These are phyloP conservation scores for Rosa lucieae DNA, from an alignment of 306 rosid genomes.

Conservation along the genomic window DNA sequence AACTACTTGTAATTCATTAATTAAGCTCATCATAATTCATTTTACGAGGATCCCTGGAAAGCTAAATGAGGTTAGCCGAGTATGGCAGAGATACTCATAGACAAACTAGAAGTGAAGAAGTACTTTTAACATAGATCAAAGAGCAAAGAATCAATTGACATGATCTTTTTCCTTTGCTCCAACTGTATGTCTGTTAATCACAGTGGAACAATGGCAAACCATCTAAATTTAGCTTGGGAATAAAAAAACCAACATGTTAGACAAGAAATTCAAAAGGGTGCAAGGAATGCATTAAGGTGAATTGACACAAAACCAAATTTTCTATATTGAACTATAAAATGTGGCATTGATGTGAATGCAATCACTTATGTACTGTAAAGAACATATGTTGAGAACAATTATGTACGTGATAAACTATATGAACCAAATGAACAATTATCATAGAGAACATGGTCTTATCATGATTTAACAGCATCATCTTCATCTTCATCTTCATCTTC, in stretches of 20 bases:
- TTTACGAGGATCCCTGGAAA: too few relatives aligned
- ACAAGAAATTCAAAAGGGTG: not conserved
- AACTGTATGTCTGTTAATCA: not conserved
- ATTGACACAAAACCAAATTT: not conserved
- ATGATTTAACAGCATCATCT: slow-evolving; percentile 48
- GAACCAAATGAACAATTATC: slow-evolving; percentile 11
- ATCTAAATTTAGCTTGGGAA: not conserved
- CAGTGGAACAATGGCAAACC: not conserved
- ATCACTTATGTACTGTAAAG: slow-evolving; percentile 6
- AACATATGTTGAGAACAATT: not conserved
- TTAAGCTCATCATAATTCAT: too few relatives aligned
- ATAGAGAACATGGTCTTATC: slow-evolving; percentile 29
- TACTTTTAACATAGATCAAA: too few relatives aligned
- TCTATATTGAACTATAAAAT: not conserved
- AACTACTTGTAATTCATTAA: too few relatives aligned
- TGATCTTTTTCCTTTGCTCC: not conserved
- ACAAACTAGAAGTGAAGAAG: not conserved
- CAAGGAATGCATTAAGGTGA: not conserved
- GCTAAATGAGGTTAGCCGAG: too few relatives aligned
- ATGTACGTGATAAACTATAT: not conserved
- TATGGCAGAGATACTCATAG: too few relatives aligned
- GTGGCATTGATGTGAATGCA: slow-evolving; percentile 8
- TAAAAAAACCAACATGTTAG: not conserved
- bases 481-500: slow-evolving; percentile 62
- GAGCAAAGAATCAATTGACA: not conserved